A percentile compares a stretch with the other conserved stretches of the same genome.
Conservation (phyloP, 2,329 filamentous ascomycete species). For the Epichloe glyceriae region DNA sequence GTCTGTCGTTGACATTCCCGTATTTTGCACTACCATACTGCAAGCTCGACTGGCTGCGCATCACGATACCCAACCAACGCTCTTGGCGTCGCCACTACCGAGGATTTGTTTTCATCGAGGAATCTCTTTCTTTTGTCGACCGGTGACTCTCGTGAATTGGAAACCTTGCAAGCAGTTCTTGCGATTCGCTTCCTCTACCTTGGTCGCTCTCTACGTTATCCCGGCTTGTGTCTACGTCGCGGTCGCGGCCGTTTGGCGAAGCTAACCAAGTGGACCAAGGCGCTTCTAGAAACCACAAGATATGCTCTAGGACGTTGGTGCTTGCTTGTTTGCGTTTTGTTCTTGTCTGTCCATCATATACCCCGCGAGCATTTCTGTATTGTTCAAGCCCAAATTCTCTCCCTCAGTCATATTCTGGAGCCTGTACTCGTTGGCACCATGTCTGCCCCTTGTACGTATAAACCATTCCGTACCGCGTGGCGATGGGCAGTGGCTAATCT, state of each 20-base stretch:
- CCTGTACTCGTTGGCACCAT: constrained; percentile 7
- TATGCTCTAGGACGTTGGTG: constrained; percentile 8
- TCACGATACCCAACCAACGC: constrained; percentile 2
- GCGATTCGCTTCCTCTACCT: not conserved
- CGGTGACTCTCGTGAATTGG: not conserved
- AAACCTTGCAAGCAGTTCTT: not conserved
- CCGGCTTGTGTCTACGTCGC: not conserved
- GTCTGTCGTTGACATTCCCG: not conserved
- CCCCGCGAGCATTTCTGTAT: not conserved
- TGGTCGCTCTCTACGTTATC: not conserved
- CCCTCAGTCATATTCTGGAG: not conserved
- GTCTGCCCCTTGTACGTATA: constrained; percentile 13
- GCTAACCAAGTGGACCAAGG: not conserved
- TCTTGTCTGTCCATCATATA: not conserved
- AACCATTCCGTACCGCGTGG: not conserved
- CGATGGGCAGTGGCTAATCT: not conserved
- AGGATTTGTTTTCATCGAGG: not conserved
- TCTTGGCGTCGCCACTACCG: not conserved
- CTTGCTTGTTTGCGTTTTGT: not conserved
- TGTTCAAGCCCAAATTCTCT: not conserved
- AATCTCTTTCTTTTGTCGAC: not conserved
- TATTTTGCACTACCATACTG: not conserved
- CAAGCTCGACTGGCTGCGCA: not conserved
- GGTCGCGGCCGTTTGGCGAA: not conserved
- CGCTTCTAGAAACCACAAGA: constrained; percentile 1